Conservation (phyloP, 1,139 yeast genomes). For the Hyphopichia buzzinii region DNA sequence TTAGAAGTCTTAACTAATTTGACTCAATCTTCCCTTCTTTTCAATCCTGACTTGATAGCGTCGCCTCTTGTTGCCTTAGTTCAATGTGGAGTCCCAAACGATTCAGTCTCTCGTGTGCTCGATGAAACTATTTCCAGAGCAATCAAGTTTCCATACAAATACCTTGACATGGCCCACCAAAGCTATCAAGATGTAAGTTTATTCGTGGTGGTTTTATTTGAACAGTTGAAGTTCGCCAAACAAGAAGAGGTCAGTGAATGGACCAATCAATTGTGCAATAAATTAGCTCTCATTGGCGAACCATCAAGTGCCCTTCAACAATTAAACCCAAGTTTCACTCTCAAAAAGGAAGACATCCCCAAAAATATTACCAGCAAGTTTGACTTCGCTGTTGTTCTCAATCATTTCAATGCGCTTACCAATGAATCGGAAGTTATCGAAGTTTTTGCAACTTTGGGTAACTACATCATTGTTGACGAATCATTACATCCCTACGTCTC, state of each 20-base stretch:
- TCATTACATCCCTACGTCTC: slow-evolving; percentile 10
- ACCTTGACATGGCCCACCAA: slow-evolving; percentile 61
- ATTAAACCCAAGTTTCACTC: background rate
- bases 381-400: slow-evolving; percentile 1
- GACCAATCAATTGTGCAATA: slow-evolving; percentile 48
- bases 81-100: slow-evolving; percentile 21
- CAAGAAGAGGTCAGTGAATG: slow-evolving; percentile 38
- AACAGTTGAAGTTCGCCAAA: slow-evolving; percentile 64
- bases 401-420: background rate
- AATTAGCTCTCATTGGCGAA: slow-evolving; percentile 56
- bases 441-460: slow-evolving; percentile 1
- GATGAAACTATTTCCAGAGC: slow-evolving; percentile 75
- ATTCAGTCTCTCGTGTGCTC: slow-evolving; percentile 33
- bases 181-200: slow-evolving; percentile 53
- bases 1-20: slow-evolving; percentile 22
- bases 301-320: slow-evolving; percentile 20
- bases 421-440: slow-evolving; percentile 2
- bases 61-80: slow-evolving; percentile 46
- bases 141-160: slow-evolving; percentile 76
- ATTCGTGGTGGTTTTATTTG: slow-evolving; percentile 62
- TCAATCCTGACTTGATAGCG: slow-evolving; percentile 42
- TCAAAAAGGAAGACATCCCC: background rate
- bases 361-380: background rate
- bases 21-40: slow-evolving; percentile 31
- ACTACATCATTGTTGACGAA: slow-evolving; percentile 7